Conservation (phyloP, 345 rosid species). For the Raphanus raphanistrum region DNA sequence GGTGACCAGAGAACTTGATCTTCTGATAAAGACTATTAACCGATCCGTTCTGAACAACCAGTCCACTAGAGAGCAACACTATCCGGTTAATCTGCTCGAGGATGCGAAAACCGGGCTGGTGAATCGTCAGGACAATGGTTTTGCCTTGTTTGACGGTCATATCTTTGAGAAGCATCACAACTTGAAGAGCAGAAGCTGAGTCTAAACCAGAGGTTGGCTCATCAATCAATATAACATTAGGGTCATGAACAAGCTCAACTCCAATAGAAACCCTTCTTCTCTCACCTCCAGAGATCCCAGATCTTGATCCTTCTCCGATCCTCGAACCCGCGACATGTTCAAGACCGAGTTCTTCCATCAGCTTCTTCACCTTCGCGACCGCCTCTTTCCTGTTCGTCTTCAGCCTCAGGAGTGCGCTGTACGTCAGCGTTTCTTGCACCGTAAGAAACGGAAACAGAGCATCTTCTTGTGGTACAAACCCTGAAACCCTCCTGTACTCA, state of each 20-base stretch:
- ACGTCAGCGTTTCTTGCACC: constrained; percentile 79
- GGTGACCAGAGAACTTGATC: constrained; percentile 55
- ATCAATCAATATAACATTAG: constrained; percentile 76
- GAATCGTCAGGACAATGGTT: constrained; percentile 80
- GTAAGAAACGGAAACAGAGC: constrained; percentile 81
- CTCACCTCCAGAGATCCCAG: constrained; percentile 89
- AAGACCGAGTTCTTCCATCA: constrained; percentile 73
- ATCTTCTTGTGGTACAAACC: constrained; percentile 87
- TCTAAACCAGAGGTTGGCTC: constrained; percentile 98
- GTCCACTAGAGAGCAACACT: constrained; percentile 71
- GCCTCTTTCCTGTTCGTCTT: constrained; percentile 54
- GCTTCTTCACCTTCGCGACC: constrained; percentile 48
- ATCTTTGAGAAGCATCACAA: constrained; percentile 60
- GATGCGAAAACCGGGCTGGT: constrained; percentile 90
- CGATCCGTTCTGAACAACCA: constrained; percentile 59
- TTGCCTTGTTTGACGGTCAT: constrained; percentile 71
- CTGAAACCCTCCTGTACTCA: constrained; percentile 62
- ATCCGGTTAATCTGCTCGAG: constrained; percentile 67
- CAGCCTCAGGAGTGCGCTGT: constrained; percentile 76
- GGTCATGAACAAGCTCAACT: constrained; percentile 88
- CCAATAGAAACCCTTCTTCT: constrained; percentile 87
- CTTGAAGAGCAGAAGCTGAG: constrained; percentile 83
- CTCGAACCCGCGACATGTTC: constrained; percentile 61
- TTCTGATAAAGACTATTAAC: constrained; percentile 56
- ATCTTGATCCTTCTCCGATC: constrained; percentile 59